phyloP scores from a whole-genome alignment of 768 basidiomycete genomes.

The Brasilioporus rufonigricans region DNA sequence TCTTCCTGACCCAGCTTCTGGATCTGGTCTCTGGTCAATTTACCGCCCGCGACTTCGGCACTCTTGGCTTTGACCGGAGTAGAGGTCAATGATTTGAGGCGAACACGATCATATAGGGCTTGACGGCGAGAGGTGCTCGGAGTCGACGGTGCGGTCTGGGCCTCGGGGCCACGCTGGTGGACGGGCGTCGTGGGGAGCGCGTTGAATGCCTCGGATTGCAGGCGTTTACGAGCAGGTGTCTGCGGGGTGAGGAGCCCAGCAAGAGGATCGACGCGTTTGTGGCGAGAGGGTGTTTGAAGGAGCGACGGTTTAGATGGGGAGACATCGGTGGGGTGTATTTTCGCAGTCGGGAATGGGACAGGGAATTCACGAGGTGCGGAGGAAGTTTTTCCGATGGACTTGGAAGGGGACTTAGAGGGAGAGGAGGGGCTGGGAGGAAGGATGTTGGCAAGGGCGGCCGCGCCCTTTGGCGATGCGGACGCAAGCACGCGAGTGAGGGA shows the following conservation, averaged over 20 bases:
- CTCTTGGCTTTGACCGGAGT: constrained; percentile 61
- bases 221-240: constrained; percentile 43
- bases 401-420: constrained; percentile 40
- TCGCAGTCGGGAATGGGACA: constrained; percentile 48
- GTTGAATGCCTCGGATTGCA: constrained; percentile 37
- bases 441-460: constrained; percentile 31
- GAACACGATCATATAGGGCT: constrained; percentile 79
- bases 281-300: constrained; percentile 64
- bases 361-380: constrained; percentile 12
- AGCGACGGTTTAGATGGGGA: constrained; percentile 52
- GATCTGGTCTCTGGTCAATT: constrained; percentile 63
- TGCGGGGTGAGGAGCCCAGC: constrained; percentile 37
- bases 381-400: constrained; percentile 30
- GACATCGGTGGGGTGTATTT: constrained; percentile 30
- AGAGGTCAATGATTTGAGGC: constrained; percentile 63
- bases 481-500: constrained; percentile 68
- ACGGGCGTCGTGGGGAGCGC: constrained; percentile 64
- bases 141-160: constrained; percentile 59
- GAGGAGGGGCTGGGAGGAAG: constrained; percentile 34
- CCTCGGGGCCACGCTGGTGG: constrained; percentile 55
- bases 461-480: constrained; percentile 68
- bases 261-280: constrained; percentile 32
- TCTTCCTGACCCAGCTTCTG: constrained; percentile 76
- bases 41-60: constrained; percentile 40
- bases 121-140: constrained; percentile 74